Evolutionary conservation across 140 eudicot species (phyloP).

Genomic region (Stevia rebaudiana): DNA sequence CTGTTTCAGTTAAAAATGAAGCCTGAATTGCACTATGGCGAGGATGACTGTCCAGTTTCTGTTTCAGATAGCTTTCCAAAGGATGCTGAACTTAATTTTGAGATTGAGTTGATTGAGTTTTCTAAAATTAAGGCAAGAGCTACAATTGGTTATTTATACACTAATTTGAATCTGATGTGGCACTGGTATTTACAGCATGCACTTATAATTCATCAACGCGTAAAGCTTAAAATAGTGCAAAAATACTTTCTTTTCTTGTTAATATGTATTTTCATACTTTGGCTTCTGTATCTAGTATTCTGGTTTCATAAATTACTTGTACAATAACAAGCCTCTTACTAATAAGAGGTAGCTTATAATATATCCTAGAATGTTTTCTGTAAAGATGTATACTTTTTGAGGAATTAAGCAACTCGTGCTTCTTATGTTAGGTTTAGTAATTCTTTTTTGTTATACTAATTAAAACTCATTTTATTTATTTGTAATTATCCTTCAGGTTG

Average conservation of each 20-base stretch:
- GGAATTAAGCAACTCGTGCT: slow-evolving; percentile 3
- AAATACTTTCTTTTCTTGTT: background rate
- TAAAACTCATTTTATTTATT: background rate
- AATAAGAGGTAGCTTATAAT: background rate
- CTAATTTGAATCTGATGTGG: background rate
- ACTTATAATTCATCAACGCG: background rate
- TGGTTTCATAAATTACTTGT: background rate
- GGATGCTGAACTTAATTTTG: slow-evolving; percentile 95
- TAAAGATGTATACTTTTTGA: background rate
- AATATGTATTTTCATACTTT: background rate
- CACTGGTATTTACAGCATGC: slow-evolving; percentile 11
- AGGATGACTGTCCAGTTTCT: slow-evolving; percentile 86
- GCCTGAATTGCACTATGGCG: slow-evolving; percentile 94
- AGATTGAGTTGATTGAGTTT: slow-evolving; percentile 85
- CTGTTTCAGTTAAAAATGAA: slow-evolving; percentile 81
- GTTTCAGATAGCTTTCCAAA: slow-evolving; percentile 75
- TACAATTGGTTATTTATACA: background rate
- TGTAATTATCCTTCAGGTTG: slow-evolving; percentile 37
- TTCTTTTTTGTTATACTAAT: background rate
- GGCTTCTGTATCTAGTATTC: background rate
- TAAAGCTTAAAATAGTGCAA: background rate
- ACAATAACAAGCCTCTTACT: background rate
- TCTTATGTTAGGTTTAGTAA: slow-evolving; percentile 1
- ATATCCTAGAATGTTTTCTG: background rate
- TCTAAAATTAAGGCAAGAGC: slow-evolving; percentile 80